Evolutionary conservation across 1,284 basidiomycete species (phyloP), one percentile per base, ranked within the genome.

Genomic region (Cronartium quercuum): DNA sequence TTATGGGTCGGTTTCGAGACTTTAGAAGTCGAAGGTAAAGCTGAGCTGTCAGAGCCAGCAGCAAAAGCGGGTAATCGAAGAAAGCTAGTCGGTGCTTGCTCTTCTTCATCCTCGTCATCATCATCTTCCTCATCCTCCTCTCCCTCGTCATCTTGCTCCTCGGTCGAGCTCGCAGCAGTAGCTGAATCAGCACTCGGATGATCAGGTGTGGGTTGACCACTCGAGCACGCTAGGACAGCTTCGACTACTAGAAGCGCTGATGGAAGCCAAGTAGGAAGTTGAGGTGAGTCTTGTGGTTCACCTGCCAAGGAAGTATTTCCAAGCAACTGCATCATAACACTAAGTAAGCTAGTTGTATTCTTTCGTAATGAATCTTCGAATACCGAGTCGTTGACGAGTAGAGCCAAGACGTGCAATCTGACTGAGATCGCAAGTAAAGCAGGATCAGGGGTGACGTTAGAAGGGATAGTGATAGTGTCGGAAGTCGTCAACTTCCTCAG

Each of bases 181-280:
- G 57, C 24, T 66, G 42, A 37, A 21, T 51, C 55, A 35, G 47
- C 74, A 58, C 21, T 61, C 42, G 70, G 58, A 77, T n/a, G 66
- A 78, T 15, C 84, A 82, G 76, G 90, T 86, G 2, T 85, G 80
- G 40, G 85, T 84, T 71, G 91, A 88, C 66, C 90, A 89, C 70
- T 91, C 89, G 0, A 88, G 87, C 47, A 90, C 84, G 41, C 88
- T 40, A 96, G 85, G 57, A 96, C 82, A 10, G 90, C 87, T 80
- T 96, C 92, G 9, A 88, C 87, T 41, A 93, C 90, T 15, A 94
- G 86, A 18, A 94, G 83, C 79, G 90, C 87, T 5, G 89, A 86
- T 1, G 92, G 88, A 1, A 94, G 85, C 94, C 94, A 98, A 79
- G 87, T 88, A 1, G 92, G 92, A 38, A 82, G 81, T 2, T 77